A percentile compares a stretch with the other conserved stretches of the same genome.
These are phyloP conservation scores for Halteria grandinella DNA, from an alignment of 73 alveolate genomes.

Conservation along the genomic window DNA sequence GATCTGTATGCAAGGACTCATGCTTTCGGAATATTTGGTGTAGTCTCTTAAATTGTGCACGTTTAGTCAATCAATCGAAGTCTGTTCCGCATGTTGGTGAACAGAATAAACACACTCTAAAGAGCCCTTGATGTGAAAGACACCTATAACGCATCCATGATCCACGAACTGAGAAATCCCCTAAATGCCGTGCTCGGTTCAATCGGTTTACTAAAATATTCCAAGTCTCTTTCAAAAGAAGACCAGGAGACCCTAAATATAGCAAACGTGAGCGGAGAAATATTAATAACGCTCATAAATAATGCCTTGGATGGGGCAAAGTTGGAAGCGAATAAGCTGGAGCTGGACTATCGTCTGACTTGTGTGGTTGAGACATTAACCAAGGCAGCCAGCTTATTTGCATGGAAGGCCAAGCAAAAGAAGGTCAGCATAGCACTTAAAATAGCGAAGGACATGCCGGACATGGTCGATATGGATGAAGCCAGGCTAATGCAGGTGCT, in stretches of 20 bases:
- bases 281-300: constrained; percentile 41
- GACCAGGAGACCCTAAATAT: constrained; percentile 52
- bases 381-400: constrained; percentile 30
- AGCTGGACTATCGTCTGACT: constrained; percentile 18
- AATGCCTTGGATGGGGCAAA: constrained; percentile 63
- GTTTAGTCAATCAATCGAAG: not conserved
- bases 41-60: too few species aligned
- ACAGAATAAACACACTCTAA: constrained; percentile 11
- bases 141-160: constrained; percentile 44
- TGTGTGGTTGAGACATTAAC: constrained; percentile 21
- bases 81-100: constrained; percentile 3
- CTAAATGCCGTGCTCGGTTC: constrained; percentile 50
- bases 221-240: constrained; percentile 13
- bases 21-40: too few species aligned
- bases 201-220: constrained; percentile 31
- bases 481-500: constrained; percentile 42
- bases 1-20: too few species aligned
- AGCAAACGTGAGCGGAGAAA: constrained; percentile 55
- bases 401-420: constrained; percentile 50
- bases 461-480: constrained; percentile 27
- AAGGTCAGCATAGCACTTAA: constrained; percentile 2
- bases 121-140: constrained; percentile 30
- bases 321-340: constrained; percentile 45
- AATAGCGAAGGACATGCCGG: constrained; percentile 24
- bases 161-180: constrained; percentile 59